These are phyloP conservation scores for Fusarium vanettenii DNA, from an alignment of 2,329 filamentous ascomycete genomes.

Conservation along the genomic window DNA sequence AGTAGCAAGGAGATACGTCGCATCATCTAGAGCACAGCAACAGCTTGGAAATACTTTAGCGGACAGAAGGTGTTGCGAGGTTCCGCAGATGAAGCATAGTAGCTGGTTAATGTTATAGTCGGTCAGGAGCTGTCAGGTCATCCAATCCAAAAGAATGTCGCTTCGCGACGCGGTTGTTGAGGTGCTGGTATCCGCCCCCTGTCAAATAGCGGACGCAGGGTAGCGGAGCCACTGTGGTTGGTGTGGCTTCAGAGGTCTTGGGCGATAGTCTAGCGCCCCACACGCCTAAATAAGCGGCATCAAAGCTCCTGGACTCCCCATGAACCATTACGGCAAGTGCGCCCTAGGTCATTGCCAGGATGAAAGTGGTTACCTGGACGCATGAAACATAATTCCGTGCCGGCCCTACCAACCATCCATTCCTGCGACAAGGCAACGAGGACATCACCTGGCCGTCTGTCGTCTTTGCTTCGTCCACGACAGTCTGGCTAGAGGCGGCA, in stretches of 20 bases:
- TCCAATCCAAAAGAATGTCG: constrained; percentile 24
- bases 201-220: constrained; percentile 31
- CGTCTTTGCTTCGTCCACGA: constrained; percentile 17
- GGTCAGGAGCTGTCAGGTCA: constrained; percentile 44
- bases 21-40: constrained; percentile 33
- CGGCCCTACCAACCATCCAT: constrained; percentile 20
- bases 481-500: constrained; percentile 11
- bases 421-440: constrained; percentile 27
- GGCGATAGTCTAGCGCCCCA: constrained; percentile 13
- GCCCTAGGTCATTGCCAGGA: constrained; percentile 1
- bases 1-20: constrained; percentile 27
- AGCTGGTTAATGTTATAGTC: constrained; percentile 29
- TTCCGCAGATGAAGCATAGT: constrained; percentile 16
- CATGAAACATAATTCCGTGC: constrained; percentile 45
- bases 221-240: constrained; percentile 29
- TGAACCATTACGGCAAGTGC: constrained; percentile 2
- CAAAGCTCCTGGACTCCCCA: background rate
- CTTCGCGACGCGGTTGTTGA: constrained; percentile 35
- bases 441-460: constrained; percentile 35
- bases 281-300: constrained; percentile 21
- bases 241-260: constrained; percentile 10
- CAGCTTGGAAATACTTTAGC: constrained; percentile 12
- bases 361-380: constrained; percentile 17
- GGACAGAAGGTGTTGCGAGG: background rate
- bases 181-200: constrained; percentile 22